Percentiles rank a stretch among this genome's conserved stretches.
Evolutionary conservation across 2,329 filamentous ascomycete species (phyloP).

Genomic region (Penicillium sp.): DNA sequence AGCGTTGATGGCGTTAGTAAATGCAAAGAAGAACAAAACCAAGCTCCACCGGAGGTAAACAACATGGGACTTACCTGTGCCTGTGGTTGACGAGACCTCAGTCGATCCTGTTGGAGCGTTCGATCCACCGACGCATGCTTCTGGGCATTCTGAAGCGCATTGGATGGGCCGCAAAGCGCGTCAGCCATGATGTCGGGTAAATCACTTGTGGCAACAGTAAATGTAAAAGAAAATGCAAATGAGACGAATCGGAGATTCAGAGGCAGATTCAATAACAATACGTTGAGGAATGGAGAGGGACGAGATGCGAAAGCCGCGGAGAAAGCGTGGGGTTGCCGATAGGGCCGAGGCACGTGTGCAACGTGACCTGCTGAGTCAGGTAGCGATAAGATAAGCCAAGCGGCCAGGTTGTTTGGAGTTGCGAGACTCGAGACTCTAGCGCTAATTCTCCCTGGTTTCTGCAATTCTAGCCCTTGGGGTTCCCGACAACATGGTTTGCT

Average conservation of each 20-base stretch:
- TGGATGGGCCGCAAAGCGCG: constrained; percentile 67
- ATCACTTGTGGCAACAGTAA: too few relatives aligned
- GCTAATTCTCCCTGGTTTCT: constrained; percentile 11
- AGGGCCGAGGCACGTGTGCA: constrained; percentile 22
- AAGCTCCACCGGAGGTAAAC: not conserved
- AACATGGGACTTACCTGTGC: constrained; percentile 45
- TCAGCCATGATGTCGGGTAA: constrained; percentile 55
- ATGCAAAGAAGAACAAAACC: too few relatives aligned
- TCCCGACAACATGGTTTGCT: constrained; percentile 23
- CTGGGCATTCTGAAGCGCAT: constrained; percentile 66
- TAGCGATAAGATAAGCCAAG: constrained; percentile 24
- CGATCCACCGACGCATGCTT: constrained; percentile 64
- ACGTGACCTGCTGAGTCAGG: constrained; percentile 20
- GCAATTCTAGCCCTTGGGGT: constrained; percentile 11
- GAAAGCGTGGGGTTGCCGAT: constrained; percentile 12
- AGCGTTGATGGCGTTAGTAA: constrained; percentile 13
- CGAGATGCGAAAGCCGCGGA: not conserved
- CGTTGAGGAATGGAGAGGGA: not conserved
- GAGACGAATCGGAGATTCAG: too few relatives aligned
- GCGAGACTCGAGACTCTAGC: not conserved
- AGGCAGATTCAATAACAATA: too few relatives aligned
- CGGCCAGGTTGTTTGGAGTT: constrained; percentile 24
- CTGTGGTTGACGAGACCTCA: constrained; percentile 50
- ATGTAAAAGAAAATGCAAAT: not conserved
- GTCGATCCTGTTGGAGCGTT: constrained; percentile 66